Evolutionary conservation across 345 rosid genomes (phyloP), one percentile per base, ranked within the genome.

Genomic region (Heritiera fomes): DNA sequence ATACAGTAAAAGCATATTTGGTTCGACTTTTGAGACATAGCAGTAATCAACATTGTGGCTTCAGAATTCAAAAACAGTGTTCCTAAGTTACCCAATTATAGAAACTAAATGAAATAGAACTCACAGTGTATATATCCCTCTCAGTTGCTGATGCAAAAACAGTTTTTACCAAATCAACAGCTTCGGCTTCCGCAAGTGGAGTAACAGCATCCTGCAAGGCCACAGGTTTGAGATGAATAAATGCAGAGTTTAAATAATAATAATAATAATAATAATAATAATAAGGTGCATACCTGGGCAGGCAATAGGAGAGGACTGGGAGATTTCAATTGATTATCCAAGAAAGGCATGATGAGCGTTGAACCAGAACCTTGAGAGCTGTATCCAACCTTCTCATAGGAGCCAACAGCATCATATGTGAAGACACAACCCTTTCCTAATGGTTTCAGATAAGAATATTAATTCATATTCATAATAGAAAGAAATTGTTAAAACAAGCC

Each of bases 241-340:
- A 30, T 61, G 68, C 7, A 72, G 32, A 58, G 68, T 61, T 75
- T 77, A 53, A 76, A 73, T 56, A 68, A 20, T 0, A 18, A 64
- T 30, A 59, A 68, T 30, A 59, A 68, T 23, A 23, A 23, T 34
- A 74, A 20, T 47, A 72, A 50, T 40, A n/a, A 28, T 65, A 43
- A 74, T 15, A 20, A 66, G 23, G 53, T 58, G 73, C 77, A 79
- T 66, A 93, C 93, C 90, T 79, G 88, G 10, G 90, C 94, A 66
- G 99, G 99, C 82, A 97, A 83, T 49, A 97, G 82, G 52, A 97
- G 99, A 6, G 98, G 99, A 49, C 99, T 97, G 20, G 99, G 99
- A 79, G 97, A 89, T 83, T 97, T 97, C 80, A 97, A 85, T 80
- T 94, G 98, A 84, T 94, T 97, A 83, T 97, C 99, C 77, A 97